Evolutionary conservation across 768 basidiomycete species (phyloP), one percentile per base, ranked within the genome.

Genomic region (Kwoniella bestiolae): DNA sequence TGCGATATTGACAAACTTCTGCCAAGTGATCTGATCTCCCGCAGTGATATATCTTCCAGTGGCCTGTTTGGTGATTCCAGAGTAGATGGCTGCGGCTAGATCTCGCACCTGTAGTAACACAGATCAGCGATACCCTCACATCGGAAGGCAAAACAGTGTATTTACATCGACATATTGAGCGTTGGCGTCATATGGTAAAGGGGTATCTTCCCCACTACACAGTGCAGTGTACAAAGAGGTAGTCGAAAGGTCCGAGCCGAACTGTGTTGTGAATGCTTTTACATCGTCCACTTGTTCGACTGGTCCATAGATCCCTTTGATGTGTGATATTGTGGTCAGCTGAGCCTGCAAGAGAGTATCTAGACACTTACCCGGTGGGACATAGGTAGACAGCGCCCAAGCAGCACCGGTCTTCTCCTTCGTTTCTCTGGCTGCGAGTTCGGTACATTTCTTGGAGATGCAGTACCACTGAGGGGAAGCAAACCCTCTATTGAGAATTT

Each of bases 381-480:
- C 71, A 26, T 75, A 58, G 23, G 71, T 66, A 3, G 65, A 63
- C 5, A 79, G 59, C 25, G 63, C 65, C 60, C 38, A 75, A 5
- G 45, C 41, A 2, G 68, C 66, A 5, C 61, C 65, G 21, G 50
- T 51, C 53, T 46, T 23, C 57, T 71, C 56, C 46, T 67, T 29
- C 28, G 34, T 32, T 68, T 72, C 66, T 21, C 55, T 23, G 2
- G 77, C 74, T 7, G 74, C 67, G 16, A 60, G 45, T 49, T 76
- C 77, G 34, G 74, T 73, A 25, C 67, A 63, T 66, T 72, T 76
- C 66, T 78, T 78, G 50, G 76, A 75, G 25, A 69, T 62, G 66
- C 62, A 65, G 60, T 78, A 78, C 73, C 73, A 77, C 7, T 55
- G 29, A 18, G 34, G 35, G 1, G 56, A 53, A 18, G 26, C 41